Evolutionary conservation across 179 eudicot species (phyloP), one percentile per base, ranked within the genome.

Genomic region (Camellia oleifera): DNA sequence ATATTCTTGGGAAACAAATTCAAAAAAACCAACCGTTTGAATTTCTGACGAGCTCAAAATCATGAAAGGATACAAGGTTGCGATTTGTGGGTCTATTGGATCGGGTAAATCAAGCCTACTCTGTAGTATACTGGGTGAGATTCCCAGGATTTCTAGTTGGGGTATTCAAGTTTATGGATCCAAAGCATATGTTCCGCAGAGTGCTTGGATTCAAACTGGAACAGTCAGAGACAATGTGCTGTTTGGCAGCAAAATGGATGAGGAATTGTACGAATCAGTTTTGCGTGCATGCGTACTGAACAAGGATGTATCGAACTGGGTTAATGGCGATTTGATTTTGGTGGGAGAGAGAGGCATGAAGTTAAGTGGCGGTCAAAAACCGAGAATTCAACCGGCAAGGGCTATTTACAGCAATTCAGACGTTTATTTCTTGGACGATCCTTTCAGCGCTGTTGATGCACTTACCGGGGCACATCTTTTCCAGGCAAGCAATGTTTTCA

Each of bases 391-490:
- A 78, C 83, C 92, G 72, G 98, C 97, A 53, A 88, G 98, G 77
- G 97, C 97, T 5, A 78, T 95, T 2, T 93, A 95, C 53, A 88
- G 88, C 63, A 84, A 90, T 82, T 87, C 97, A 1, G 98, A 95
- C 85, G 88, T 93, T 20, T 95, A 90, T 83, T 83, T 95, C 81
- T 92, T 95, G 2, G 98, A 95, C 81, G 97, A 95, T 82, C 98
- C 98, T n/a, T 95, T 95, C 75, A 95, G 97, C 72, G 97, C 97
- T 1, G 98, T 93, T 56, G 98, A 93, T 88, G 94, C 97, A 74
- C 98, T 88, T 83, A 95, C 98, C 10, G 90, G 94, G 63, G 92
- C 91, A 44, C 97, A 93, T 79, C 82, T 95, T 74, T 95, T 93
- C 86, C 87, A 92, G 93, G 98, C 72, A 88, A 88, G 88, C 68